These are phyloP conservation scores for Boletus rex-veris DNA, from an alignment of 768 basidiomycete genomes.

Conservation along the genomic window DNA sequence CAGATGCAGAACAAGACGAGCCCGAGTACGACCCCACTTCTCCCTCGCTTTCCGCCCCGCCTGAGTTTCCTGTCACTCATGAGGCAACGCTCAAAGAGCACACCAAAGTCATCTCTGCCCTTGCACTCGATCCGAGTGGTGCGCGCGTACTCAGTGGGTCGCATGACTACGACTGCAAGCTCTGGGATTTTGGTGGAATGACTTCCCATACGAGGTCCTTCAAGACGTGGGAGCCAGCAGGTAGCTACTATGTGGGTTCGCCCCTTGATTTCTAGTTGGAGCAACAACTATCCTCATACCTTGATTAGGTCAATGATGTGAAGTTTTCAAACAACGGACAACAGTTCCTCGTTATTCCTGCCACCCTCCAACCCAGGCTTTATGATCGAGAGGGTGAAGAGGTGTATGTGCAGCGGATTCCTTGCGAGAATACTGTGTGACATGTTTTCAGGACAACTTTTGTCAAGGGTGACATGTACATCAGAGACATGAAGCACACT, in stretches of 20 bases:
- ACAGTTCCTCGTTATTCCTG: constrained; percentile 82
- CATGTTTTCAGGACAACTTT: constrained; percentile 65
- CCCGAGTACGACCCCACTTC: constrained; percentile 55
- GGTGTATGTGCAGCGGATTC: constrained; percentile 53
- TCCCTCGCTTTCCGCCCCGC: constrained; percentile 37
- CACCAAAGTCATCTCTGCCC: constrained; percentile 89
- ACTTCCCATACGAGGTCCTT: constrained; percentile 86
- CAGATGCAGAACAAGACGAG: constrained; percentile 19
- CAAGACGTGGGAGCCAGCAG: constrained; percentile 93
- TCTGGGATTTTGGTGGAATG: constrained; percentile 99
- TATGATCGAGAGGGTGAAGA: constrained; percentile 94
- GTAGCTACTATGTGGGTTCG: constrained; percentile 76
- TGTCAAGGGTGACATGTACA: constrained; percentile 96
- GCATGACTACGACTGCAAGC: constrained; percentile 96
- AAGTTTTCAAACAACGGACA: constrained; percentile 88
- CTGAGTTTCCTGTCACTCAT: constrained; percentile 82
- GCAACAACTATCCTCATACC: not conserved
- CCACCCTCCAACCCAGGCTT: constrained; percentile 81
- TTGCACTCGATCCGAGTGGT: constrained; percentile 91
- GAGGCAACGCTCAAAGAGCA: constrained; percentile 94
- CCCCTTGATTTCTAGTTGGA: not conserved
- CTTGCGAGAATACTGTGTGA: constrained; percentile 35
- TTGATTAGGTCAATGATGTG: constrained; percentile 76
- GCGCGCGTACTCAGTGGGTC: constrained; percentile 89
- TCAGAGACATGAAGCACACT: constrained; percentile 99